These are phyloP conservation scores for Entomortierella beljakovae DNA, from an alignment of 192 early-diverging fungal genomes.

Conservation along the genomic window DNA sequence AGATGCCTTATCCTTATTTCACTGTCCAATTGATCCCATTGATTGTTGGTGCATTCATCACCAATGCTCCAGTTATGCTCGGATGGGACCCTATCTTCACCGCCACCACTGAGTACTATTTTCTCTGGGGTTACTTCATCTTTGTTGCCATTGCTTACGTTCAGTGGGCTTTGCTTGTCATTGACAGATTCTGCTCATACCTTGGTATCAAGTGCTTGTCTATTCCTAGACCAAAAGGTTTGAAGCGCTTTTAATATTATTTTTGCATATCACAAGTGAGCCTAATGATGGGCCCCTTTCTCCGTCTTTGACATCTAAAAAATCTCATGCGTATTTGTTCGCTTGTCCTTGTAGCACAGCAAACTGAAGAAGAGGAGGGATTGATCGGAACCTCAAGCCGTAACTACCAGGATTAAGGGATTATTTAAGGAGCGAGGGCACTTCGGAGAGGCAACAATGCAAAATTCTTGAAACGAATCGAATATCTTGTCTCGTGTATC, in stretches of 20 bases:
- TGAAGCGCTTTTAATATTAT: not conserved
- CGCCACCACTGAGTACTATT: slow-evolving; percentile 73
- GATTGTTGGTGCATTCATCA: slow-evolving; percentile 74
- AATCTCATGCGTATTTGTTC: slow-evolving; percentile 48
- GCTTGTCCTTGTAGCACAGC: slow-evolving; percentile 54
- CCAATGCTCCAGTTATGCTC: slow-evolving; percentile 66
- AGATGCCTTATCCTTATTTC: slow-evolving; percentile 85
- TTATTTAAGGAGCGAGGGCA: not conserved
- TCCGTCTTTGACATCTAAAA: slow-evolving; percentile 45
- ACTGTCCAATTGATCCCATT: slow-evolving; percentile 83
- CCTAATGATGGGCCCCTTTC: slow-evolving; percentile 10
- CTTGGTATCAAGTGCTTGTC: slow-evolving; percentile 88
- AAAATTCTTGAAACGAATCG: no score
- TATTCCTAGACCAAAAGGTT: slow-evolving; percentile 69
- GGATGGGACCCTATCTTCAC: slow-evolving; percentile 74
- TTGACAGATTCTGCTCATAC: slow-evolving; percentile 88
- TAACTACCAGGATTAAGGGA: slow-evolving; percentile 39
- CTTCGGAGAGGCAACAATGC: not conserved
- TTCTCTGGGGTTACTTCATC: slow-evolving; percentile 74
- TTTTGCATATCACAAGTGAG: not conserved
- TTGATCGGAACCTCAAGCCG: slow-evolving; percentile 38
- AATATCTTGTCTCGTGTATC: no score
- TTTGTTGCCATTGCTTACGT: slow-evolving; percentile 83
- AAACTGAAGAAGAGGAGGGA: slow-evolving; percentile 56
- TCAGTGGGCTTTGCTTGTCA: slow-evolving; percentile 88